phyloP scores from a whole-genome alignment of 495 filamentous ascomycete species.

The Hypoxylon intermedium region DNA sequence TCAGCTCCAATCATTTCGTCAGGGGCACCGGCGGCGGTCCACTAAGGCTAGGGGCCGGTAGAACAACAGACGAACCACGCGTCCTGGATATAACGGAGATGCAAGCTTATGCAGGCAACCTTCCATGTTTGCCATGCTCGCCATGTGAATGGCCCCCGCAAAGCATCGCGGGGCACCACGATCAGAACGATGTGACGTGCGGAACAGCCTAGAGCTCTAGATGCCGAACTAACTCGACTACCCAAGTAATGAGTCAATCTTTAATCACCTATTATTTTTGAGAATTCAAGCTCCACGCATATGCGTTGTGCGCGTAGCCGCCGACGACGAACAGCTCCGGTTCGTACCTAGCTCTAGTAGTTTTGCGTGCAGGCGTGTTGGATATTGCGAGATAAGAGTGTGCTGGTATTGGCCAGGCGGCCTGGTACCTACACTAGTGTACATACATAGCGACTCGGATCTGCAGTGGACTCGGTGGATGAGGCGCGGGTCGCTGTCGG shows the following conservation, averaged over 20 bases:
- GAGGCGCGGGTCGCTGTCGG: neutral
- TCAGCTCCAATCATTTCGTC: constrained; percentile 36
- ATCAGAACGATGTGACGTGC: neutral
- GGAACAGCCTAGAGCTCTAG: constrained; percentile 23
- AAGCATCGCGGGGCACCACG: constrained; percentile 9
- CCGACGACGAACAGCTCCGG: constrained; percentile 27
- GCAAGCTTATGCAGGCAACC: constrained; percentile 37
- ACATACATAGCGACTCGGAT: no score
- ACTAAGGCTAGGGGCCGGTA: constrained; percentile 21
- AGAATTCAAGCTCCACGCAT: constrained; percentile 33
- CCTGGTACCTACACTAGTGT: no score
- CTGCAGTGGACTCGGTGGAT: neutral
- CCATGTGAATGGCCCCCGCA: constrained; percentile 36
- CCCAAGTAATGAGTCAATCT: constrained; percentile 5
- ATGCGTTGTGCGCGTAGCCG: constrained; percentile 39
- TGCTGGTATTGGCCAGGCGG: no score
- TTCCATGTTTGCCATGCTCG: constrained; percentile 37
- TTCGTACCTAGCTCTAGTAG: no score
- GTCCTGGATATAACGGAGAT: constrained; percentile 32
- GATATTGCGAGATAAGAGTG: no score
- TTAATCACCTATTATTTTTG: constrained; percentile 21
- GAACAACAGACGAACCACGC: constrained; percentile 36
- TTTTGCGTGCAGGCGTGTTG: no score
- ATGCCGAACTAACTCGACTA: constrained; percentile 6
- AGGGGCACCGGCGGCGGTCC: constrained; percentile 18